Base-by-base conservation (phyloP, 2,329 filamentous ascomycete species). In the Endothia cerciana region DNA sequence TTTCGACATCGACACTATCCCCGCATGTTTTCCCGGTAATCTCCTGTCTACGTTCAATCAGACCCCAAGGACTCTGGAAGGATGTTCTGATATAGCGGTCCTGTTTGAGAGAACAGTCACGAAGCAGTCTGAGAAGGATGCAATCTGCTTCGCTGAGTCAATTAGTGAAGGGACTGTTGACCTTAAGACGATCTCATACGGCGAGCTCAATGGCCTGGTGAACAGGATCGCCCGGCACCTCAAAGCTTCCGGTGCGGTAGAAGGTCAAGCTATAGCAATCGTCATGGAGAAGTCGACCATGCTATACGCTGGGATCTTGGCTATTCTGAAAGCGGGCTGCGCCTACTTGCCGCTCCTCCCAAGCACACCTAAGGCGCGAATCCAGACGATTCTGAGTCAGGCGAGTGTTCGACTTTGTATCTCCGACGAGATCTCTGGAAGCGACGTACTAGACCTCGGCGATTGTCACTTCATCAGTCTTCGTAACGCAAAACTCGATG, bases 271-370 rank as follows among this genome's bases (percentile, higher is more conserved):
- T 11, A 80, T 96, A n/a, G 89, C 88, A 41, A 85, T 97, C 55
- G 81, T 90, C 56, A 89, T 96, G 85, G 86, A 94, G 28, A 96
- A 95, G 73, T 94, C 89, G 0, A 75, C 87, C 1, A 76, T 87
- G 33, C 78, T 96, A 0, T 97, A 97, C 72, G 81, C 89, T 36
- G 83, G 88, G 0, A 91, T 97, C 33, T 80, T 97, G 38, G 93
- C 87, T 1, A 84, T 89, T 28, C 76, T 92, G 40, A 96, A 96
- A 72, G 80, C 87, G 5, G 92, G 92, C 10, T 89, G 88, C 71
- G 92, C 89, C 8, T 95, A 96, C 72, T 78, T 97, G n/a, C 92
- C 93, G 0, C 81, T 97, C 4, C 82, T 92, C 0, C 90, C 91
- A 0, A 87, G 85, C n/a, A 91, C 89, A 0, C 92, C 93, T 0